Base-by-base conservation (phyloP, 192 early-diverging fungal species). In the Neocallimastix lanati region DNA sequence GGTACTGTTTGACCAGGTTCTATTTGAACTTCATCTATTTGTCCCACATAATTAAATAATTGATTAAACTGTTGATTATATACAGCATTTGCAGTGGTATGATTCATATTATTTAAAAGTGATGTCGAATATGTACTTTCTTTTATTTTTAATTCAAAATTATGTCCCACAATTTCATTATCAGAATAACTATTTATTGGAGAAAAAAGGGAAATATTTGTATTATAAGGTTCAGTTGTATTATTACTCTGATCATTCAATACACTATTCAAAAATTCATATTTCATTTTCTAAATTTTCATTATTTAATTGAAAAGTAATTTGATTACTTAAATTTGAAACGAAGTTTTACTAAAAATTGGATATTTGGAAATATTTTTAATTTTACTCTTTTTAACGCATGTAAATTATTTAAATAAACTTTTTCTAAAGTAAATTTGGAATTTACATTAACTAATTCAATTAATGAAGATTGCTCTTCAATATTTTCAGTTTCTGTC, bases 41-140 rank as follows among this genome's bases (percentile, higher is more conserved):
- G 91, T 77, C 94, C 93, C 38, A 98, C 92, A 83, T 91, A 93
- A 83, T 99, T 99, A 84, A 98, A 97, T 0, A 97, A 88, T 82
- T 98, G 94, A 81, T 96, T 96, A 81, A 33, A 33, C 30, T 33
- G 30, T 33, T 33, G 30, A 33, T 33, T 33, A 33, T 33, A 33
- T 33, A 33, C 30, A 6, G 30, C 30, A 33, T 33, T 33, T 33
- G 30, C 30, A 33, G 30, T 33, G 11, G 30, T 33, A 27, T 78
- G 77, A 36, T 36, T 29, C 79, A 77, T 77, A 25, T 29, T 29
- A 40, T 79, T 77, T 29, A 29, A 38, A 13, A 29, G 21, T 9
- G 40, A 29, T 1, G 77, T 38, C 1, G 50, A 40, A n/a, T 40
- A 33, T n/a, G 30, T 33, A 33, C 30, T 33, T 33, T 33, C 30